These are phyloP conservation scores for Geum urbanum DNA, from an alignment of 306 rosid genomes.

Conservation along the genomic window DNA sequence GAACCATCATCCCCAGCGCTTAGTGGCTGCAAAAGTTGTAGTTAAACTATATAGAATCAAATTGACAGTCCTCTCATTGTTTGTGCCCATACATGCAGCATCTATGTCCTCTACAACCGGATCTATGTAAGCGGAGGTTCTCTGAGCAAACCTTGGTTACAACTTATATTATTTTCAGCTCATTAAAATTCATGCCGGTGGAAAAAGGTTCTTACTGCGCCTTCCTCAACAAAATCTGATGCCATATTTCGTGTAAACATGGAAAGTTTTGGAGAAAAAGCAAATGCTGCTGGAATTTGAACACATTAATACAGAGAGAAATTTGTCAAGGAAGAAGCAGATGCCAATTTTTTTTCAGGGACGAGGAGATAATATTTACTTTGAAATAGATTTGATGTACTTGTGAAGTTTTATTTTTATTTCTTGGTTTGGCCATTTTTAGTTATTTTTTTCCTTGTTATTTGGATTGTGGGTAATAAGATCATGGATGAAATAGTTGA, in stretches of 20 bases:
- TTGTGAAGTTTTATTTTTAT: conserved; percentile 48
- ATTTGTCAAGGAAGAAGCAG: conserved; percentile 38
- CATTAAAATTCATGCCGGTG: conserved; percentile 27
- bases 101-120: conserved; percentile 36
- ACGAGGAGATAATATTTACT: conserved; percentile 37
- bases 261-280: conserved; percentile 28
- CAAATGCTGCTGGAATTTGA: conserved; percentile 11
- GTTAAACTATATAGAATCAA: conserved; percentile 16
- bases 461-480: conserved; percentile 48
- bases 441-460: conserved; percentile 29
- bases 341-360: conserved; percentile 24
- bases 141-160: conserved; percentile 29
- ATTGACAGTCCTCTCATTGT: conserved; percentile 25
- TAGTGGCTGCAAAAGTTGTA: conserved; percentile 13
- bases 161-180: conserved; percentile 37
- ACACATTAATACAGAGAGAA: conserved; percentile 32
- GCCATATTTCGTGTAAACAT: conserved; percentile 22
- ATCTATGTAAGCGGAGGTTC: conserved; percentile 27
- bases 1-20: conserved; percentile 82
- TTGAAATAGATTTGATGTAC: conserved; percentile 45
- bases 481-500: conserved; percentile 39
- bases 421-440: conserved; percentile 35
- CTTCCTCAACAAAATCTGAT: conserved; percentile 20
- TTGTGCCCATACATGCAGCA: conserved; percentile 26
- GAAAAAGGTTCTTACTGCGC: conserved; percentile 29